phyloP scores from a whole-genome alignment of 495 filamentous ascomycete genomes.

The Annulohypoxylon stygium region DNA sequence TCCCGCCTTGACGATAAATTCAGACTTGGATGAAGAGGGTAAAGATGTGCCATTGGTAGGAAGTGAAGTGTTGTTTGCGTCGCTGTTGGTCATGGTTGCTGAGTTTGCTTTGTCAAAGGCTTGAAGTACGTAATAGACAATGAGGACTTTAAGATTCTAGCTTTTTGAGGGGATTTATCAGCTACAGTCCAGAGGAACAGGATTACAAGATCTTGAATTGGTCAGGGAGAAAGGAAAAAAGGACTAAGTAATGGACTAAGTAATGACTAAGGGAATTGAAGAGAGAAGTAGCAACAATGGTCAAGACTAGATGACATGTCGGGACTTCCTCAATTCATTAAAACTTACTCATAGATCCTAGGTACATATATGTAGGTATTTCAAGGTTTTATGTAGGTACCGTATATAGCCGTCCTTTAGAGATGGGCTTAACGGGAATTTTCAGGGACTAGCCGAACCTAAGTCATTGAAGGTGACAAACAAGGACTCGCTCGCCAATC shows the following conservation, averaged over 20 bases:
- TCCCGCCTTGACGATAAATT: constrained; percentile 88
- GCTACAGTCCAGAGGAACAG: not conserved
- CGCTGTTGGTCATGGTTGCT: constrained; percentile 48
- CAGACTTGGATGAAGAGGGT: constrained; percentile 40
- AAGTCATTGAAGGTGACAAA: constrained; percentile 31
- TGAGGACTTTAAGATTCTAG: not conserved
- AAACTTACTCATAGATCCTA: constrained; percentile 20
- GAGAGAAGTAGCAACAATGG: not conserved
- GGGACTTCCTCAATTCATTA: constrained; percentile 21
- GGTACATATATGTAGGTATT: not conserved
- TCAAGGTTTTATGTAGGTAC: not conserved
- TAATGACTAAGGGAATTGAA: not conserved
- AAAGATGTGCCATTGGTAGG: constrained; percentile 39
- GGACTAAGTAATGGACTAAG: no score
- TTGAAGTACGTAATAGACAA: not conserved
- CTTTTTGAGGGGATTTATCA: not conserved
- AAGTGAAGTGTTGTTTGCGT: constrained; percentile 30
- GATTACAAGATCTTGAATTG: not conserved
- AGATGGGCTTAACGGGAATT: constrained; percentile 7
- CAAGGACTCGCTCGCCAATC: constrained; percentile 32
- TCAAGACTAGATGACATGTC: constrained; percentile 3
- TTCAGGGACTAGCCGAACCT: constrained; percentile 27
- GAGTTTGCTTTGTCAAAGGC: constrained; percentile 1
- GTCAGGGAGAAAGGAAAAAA: not conserved
- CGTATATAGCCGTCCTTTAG: constrained; percentile 27